These are phyloP conservation scores for Xylaria sp. DNA, from an alignment of 2,329 filamentous ascomycete species.

Conservation along the genomic window DNA sequence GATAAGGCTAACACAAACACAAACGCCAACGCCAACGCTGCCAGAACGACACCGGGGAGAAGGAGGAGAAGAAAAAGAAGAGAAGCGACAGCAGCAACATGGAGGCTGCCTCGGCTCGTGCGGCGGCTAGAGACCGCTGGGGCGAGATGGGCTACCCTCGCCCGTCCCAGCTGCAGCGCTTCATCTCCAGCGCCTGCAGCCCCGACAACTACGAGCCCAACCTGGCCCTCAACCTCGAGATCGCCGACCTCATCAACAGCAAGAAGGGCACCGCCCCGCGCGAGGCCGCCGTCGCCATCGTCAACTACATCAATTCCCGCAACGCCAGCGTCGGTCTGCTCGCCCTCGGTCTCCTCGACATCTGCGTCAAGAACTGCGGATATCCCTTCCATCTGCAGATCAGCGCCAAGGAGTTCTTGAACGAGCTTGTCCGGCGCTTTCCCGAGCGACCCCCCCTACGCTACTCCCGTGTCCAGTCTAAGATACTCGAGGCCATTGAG, in stretches of 20 bases:
- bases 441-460: constrained; percentile 92
- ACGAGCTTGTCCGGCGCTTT: constrained; percentile 95
- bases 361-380: constrained; percentile 99
- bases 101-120: constrained; percentile 96
- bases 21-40: background rate
- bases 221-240: constrained; percentile 94
- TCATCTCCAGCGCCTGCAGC: constrained; percentile 95
- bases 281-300: constrained; percentile 92
- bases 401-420: constrained; percentile 97
- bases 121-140: constrained; percentile 95
- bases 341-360: constrained; percentile 91
- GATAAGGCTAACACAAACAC: background rate
- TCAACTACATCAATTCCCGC: constrained; percentile 94
- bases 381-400: constrained; percentile 99
- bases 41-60: background rate
- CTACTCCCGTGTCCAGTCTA: constrained; percentile 85
- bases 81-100: constrained; percentile 55
- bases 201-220: constrained; percentile 98
- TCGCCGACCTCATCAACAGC: constrained; percentile 93
- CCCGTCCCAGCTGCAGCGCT: constrained; percentile 89
- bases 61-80: background rate
- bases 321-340: constrained; percentile 95
- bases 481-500: constrained; percentile 95
- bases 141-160: constrained; percentile 80
- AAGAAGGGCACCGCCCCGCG: constrained; percentile 97